A percentile compares a stretch with the other conserved stretches of the same genome.
Conservation (phyloP, 345 rosid species). For the Aquilaria malaccensis region DNA sequence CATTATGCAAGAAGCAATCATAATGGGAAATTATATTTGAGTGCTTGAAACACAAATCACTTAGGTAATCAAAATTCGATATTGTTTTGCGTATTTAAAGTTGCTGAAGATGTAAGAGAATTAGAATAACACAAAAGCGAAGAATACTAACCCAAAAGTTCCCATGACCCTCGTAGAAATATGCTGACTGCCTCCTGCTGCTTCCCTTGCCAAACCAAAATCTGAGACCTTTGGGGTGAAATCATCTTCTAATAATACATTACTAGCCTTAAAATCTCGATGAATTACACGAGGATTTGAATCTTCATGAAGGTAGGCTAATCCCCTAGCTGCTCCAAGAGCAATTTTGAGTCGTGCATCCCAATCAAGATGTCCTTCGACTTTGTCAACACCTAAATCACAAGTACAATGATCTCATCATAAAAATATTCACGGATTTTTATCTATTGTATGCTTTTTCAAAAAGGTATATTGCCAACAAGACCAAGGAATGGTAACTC, state of each 20-base stretch:
- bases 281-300: conserved; percentile 97
- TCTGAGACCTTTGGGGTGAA: conserved; percentile 98
- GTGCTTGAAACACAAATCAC: not conserved
- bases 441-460: not conserved
- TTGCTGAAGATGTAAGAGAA: not conserved
- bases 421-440: not conserved
- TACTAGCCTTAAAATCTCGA: conserved; percentile 97
- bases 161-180: conserved; percentile 99
- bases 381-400: conserved; percentile 49
- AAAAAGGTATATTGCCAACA: too few species aligned
- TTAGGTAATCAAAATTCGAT: not conserved
- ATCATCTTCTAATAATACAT: conserved; percentile 79
- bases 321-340: conserved; percentile 97
- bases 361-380: conserved; percentile 87
- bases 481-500: too few species aligned
- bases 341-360: conserved; percentile 94
- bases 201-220: conserved; percentile 99
- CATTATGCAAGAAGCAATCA: too few species aligned
- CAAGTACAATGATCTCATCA: conserved; percentile 1
- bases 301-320: conserved; percentile 99
- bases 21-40: too few species aligned
- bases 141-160: conserved; percentile 74
- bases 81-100: too few species aligned
- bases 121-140: not conserved
- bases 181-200: conserved; percentile 97